Base-by-base conservation (phyloP, 768 basidiomycete species). In the Boletus pseudopeckii region DNA sequence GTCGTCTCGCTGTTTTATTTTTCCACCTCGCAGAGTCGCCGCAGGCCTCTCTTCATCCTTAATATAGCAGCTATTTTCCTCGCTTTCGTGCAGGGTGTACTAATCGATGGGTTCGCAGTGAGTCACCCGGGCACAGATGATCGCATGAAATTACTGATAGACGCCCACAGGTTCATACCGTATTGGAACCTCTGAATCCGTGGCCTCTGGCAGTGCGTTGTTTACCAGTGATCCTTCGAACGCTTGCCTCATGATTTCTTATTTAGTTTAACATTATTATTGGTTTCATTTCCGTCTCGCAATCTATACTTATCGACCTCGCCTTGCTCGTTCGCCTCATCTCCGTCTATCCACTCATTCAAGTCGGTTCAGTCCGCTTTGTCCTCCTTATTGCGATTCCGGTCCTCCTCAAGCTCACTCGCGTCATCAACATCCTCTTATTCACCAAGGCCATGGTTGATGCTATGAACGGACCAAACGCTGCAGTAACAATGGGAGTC, bases 241-340 rank as follows among this genome's bases (percentile, higher is more conserved):
- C 11, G 7, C 36, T 18, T 13, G 13, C 6, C 13, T 18, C 2
- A 26, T 9, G n/a, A 18, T 28, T 26, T 48, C 17, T 15, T 14
- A 7, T 4, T 17, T 28, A 48, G 47, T 15, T 37, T 7, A 52
- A 56, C 18, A 59, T 71, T 15, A 38, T 50, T 2, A 51, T 69
- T 18, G 64, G 63, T 30, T 50, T 62, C 5, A 30, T 71, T 20
- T 56, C 59, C 15, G 24, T 48, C n/a, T 13, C 3, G 11, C 47
- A 69, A 53, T 57, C 59, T 13, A 48, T 68, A 11, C n/a, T 64
- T 3, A 57, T 70, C 34, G 66, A 67, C 38, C 33, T 56, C 30
- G 67, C 61, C 17, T 51, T 68, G 20, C 57, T 68, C 14, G 18
- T 65, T 42, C 66, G 67, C 38, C 54, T 68, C 4, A 30, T 57